Base-by-base conservation (phyloP, 371 early-diverging fungal species). In the Mucor indicus region DNA sequence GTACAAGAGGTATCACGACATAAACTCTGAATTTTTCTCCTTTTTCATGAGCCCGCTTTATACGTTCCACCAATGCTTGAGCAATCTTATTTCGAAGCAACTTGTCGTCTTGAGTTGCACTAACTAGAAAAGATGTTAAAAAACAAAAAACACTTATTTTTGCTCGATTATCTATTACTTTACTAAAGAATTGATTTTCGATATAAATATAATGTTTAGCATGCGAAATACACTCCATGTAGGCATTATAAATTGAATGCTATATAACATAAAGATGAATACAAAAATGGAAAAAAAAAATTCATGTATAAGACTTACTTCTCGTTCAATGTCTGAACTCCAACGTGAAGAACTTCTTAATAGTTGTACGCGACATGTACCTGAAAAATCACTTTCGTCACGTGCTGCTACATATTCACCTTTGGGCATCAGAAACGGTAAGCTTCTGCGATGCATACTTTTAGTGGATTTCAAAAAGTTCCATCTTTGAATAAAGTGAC, bases 401-500 rank as follows among this genome's bases (percentile, higher is more conserved):
- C 87, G 76, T 4, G 79, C 77, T 22, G 77, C 80, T 1, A 82
- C 81, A 53, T 81, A 85, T 68, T 90, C 91, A 32, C 86, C 89
- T 56, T 87, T 85, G 41, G 91, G 91, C 55, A 82, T 75, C 50
- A 92, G 55, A 40, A 81, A 84, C 11, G 89, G 87, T 36, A 92
- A 72, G n/a, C 72, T 72, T 6, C 62, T 19, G 21, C 80, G 77
- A 42, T 77, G 76, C 62, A 66, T 76, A n/a, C 80, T 83, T 71
- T 92, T 90, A 41, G 62, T 66, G 12, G 69, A 55, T 51, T 90
- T 92, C 32, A 90, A 67, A 57, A 89, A 90, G 54, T 95, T 94
- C 95, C 96, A 97, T 31, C 95, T 77, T 60, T 94, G 84, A 16
- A 93, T 85, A 64, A 96, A 97, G 58, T 94, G 96, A n/a, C 90